Conservation (phyloP, 345 rosid species). For the Crucihimalaya himalaica region DNA sequence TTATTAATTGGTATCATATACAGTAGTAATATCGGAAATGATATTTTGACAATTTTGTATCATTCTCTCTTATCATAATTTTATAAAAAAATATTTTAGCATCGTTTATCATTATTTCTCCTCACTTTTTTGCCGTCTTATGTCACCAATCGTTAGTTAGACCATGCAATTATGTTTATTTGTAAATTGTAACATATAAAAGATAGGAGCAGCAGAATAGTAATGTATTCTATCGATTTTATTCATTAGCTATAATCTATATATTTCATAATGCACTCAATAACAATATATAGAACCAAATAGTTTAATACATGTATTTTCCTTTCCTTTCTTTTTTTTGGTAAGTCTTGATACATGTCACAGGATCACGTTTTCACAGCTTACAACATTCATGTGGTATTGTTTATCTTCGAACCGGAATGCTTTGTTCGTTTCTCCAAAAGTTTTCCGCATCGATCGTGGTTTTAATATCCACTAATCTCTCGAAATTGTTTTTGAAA, state of each 20-base stretch:
- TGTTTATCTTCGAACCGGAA: constrained; percentile 44
- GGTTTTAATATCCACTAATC: constrained; percentile 49
- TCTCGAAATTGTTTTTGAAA: constrained; percentile 50
- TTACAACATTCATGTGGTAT: neutral
- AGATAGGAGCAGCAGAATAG: neutral
- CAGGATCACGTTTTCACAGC: neutral
- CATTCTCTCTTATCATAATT: no score
- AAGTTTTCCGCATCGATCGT: constrained; percentile 47
- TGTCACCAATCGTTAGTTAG: neutral
- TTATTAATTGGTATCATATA: no score
- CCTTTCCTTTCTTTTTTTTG: neutral
- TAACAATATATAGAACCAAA: neutral
- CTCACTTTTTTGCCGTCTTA: neutral
- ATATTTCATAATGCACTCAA: neutral
- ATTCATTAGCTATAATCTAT: neutral
- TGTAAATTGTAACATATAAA: neutral
- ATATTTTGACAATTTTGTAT: no score
- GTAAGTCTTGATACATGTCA: neutral
- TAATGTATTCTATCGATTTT: neutral
- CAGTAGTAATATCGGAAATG: no score
- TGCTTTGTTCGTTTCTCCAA: constrained; percentile 55
- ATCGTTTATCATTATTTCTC: neutral
- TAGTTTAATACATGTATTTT: neutral
- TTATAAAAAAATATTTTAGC: no score
- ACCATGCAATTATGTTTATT: neutral